A percentile compares a stretch with the other conserved stretches of the same genome.
Evolutionary conservation across 805 yeast genomes (phyloP).

Genomic region (Sugiyamaella mastotermitis): DNA sequence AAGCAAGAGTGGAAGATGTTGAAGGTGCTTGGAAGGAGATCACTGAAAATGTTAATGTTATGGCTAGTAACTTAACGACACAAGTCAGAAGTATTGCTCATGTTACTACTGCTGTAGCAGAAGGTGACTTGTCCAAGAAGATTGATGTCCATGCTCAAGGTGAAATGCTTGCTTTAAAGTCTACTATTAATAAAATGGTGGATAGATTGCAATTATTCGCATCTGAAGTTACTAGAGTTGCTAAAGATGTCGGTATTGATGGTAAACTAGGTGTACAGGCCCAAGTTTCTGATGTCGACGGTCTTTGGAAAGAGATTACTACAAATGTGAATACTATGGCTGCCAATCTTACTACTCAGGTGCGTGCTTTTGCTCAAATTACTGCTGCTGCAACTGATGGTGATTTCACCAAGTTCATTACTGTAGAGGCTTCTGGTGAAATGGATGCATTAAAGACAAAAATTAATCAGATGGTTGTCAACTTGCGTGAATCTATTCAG

Average conservation of each 20-base stretch:
- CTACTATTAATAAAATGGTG: conserved; percentile 89
- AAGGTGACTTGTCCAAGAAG: conserved; percentile 80
- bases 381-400: conserved; percentile 95
- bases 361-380: conserved; percentile 87
- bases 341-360: conserved; percentile 85
- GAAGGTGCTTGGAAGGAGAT: conserved; percentile 85
- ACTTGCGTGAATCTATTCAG: conserved; percentile 81
- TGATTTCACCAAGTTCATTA: conserved; percentile 82
- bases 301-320: conserved; percentile 86
- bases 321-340: conserved; percentile 93
- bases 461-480: conserved; percentile 76
- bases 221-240: conserved; percentile 82
- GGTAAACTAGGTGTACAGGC: conserved; percentile 92
- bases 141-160: conserved; percentile 89
- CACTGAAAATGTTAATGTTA: conserved; percentile 78
- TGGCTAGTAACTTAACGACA: conserved; percentile 82
- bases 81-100: conserved; percentile 87
- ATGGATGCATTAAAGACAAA: conserved; percentile 58
- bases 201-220: conserved; percentile 85
- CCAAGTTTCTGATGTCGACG: conserved; percentile 85
- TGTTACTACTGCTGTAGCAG: conserved; percentile 88
- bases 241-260: conserved; percentile 88
- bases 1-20: conserved; percentile 72
- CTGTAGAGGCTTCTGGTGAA: conserved; percentile 89
- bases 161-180: conserved; percentile 76